Percentiles rank a stretch among this genome's conserved stretches.
These are phyloP conservation scores for Echria macrotheca DNA, from an alignment of 495 filamentous ascomycete genomes.

Conservation along the genomic window DNA sequence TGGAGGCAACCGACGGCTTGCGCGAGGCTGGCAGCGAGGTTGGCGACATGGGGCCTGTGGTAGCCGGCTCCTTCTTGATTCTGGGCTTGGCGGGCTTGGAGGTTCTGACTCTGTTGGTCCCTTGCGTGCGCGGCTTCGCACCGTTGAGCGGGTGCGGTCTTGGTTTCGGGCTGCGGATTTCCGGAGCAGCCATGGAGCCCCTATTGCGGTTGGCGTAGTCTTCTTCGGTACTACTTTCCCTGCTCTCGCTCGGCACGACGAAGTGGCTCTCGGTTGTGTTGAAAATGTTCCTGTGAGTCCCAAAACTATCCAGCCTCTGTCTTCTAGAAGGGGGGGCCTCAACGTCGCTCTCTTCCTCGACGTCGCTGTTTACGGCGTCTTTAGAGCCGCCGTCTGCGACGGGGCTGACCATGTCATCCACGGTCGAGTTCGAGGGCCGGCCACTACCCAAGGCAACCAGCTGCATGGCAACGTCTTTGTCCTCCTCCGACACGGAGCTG, in stretches of 20 bases:
- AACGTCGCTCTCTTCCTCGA: conserved; percentile 70
- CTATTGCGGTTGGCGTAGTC: conserved; percentile 53
- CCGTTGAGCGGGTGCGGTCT: conserved; percentile 30
- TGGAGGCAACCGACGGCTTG: conserved; percentile 73
- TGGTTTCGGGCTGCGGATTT: conserved; percentile 37
- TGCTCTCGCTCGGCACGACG: conserved; percentile 60
- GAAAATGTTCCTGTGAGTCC: conserved; percentile 42
- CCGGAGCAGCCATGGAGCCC: conserved; percentile 30
- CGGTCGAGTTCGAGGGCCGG: conserved; percentile 85
- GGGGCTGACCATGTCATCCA: conserved; percentile 87
- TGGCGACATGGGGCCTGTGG: conserved; percentile 58
- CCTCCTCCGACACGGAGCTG: conserved; percentile 94
- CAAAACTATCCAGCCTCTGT: conserved; percentile 53
- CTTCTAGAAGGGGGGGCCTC: conserved; percentile 58
- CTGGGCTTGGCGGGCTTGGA: conserved; percentile 51
- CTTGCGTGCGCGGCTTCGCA: conserved; percentile 25
- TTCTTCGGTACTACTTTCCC: conserved; percentile 65
- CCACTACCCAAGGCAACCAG: conserved; percentile 93
- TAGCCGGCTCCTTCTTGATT: conserved; percentile 47
- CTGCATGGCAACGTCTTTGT: conserved; percentile 95
- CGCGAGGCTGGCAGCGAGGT: conserved; percentile 65
- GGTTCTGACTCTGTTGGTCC: conserved; percentile 30
- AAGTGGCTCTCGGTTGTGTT: conserved; percentile 57
- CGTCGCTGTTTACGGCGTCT: conserved; percentile 71
- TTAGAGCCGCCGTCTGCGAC: conserved; percentile 83